Conservation (phyloP, 108 stramenopile species). For the Epithemia pelagica region DNA sequence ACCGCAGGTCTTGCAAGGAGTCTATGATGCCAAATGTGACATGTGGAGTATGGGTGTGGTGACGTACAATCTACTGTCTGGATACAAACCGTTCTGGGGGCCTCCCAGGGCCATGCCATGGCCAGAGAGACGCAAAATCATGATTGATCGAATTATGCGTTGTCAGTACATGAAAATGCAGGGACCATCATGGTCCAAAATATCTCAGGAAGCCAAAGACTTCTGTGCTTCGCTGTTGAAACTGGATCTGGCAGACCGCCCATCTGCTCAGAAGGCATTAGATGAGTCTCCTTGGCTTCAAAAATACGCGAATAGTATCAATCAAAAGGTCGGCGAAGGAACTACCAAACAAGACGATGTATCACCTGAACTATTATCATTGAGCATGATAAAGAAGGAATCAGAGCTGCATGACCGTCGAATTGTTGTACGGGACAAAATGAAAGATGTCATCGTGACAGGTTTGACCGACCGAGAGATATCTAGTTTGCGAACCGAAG, state of each 20-base stretch:
- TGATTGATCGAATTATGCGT: conserved; percentile 21
- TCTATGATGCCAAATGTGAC: conserved; percentile 62
- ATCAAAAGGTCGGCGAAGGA: background rate
- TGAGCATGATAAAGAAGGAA: too few species aligned
- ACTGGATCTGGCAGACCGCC: conserved; percentile 45
- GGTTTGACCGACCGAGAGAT: background rate
- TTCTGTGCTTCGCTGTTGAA: conserved; percentile 50
- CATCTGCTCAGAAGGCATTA: conserved; percentile 34
- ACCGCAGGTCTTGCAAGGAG: conserved; percentile 68
- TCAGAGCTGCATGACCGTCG: background rate
- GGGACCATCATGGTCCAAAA: conserved; percentile 34
- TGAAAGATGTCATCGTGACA: background rate
- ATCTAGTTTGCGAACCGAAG: background rate
- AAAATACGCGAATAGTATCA: background rate
- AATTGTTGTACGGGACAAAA: background rate
- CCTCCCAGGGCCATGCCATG: conserved; percentile 14
- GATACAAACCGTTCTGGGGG: conserved; percentile 23
- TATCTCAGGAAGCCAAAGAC: conserved; percentile 40
- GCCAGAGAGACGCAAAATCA: conserved; percentile 14
- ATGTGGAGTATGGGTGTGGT: conserved; percentile 76
- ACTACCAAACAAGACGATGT: background rate
- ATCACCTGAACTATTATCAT: background rate
- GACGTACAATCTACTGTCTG: conserved; percentile 43
- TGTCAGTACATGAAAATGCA: conserved; percentile 16
- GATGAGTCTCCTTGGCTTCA: background rate